Evolutionary conservation across 1,284 basidiomycete species (phyloP).

Genomic region (Ceratobasidium sp.): DNA sequence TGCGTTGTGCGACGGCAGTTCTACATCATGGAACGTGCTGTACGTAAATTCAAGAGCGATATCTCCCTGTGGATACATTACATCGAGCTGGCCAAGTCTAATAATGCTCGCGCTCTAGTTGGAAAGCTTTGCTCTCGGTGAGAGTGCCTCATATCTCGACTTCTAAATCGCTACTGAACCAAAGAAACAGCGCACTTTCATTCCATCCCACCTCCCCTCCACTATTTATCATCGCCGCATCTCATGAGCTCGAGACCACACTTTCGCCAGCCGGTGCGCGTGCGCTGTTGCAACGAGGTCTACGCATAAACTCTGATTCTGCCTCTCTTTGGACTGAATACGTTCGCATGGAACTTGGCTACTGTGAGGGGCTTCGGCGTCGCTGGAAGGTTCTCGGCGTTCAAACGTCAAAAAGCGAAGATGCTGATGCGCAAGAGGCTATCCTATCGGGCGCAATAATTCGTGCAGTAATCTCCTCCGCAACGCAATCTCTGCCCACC

Average conservation of each 20-base stretch:
- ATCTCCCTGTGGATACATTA: slow-evolving; percentile 90
- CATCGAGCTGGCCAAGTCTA: slow-evolving; percentile 81
- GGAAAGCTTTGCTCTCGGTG: slow-evolving; percentile 80
- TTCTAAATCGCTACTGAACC: neutral
- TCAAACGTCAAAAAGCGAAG: slow-evolving; percentile 53
- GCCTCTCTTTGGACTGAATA: slow-evolving; percentile 87
- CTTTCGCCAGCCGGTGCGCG: slow-evolving; percentile 85
- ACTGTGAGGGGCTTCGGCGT: slow-evolving; percentile 83
- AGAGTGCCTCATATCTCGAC: slow-evolving; percentile 46
- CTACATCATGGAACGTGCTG: slow-evolving; percentile 90
- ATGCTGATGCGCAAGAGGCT: slow-evolving; percentile 64
- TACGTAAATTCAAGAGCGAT: slow-evolving; percentile 89
- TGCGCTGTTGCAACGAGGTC: slow-evolving; percentile 84
- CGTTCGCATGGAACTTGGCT: slow-evolving; percentile 90
- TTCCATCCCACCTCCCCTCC: slow-evolving; percentile 82
- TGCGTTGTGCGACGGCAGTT: slow-evolving; percentile 84
- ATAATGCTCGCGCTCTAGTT: slow-evolving; percentile 83
- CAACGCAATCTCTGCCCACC: slow-evolving; percentile 64
- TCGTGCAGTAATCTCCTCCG: slow-evolving; percentile 64
- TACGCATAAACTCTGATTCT: slow-evolving; percentile 78
- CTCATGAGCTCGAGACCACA: slow-evolving; percentile 79
- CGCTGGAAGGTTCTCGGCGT: slow-evolving; percentile 82
- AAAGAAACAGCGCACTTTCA: slow-evolving; percentile 74
- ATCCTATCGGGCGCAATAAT: slow-evolving; percentile 79
- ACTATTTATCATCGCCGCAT: slow-evolving; percentile 87